phyloP scores from a whole-genome alignment of 495 filamentous ascomycete species.

The Collariella sp. region DNA sequence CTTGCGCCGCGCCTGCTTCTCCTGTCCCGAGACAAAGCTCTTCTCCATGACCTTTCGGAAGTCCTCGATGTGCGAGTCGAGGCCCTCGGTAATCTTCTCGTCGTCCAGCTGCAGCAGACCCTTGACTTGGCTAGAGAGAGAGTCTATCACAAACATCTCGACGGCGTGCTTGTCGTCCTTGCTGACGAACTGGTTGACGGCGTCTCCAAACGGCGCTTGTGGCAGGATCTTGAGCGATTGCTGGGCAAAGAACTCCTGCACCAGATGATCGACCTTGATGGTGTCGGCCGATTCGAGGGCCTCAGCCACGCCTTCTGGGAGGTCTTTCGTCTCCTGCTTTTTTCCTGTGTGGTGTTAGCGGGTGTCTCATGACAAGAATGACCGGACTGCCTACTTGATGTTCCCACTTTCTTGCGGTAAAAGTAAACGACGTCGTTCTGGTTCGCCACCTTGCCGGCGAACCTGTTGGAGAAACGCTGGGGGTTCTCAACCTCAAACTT shows the following conservation, averaged over 20 bases:
- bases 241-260: slow-evolving; percentile 71
- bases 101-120: slow-evolving; percentile 62
- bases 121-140: slow-evolving; percentile 65
- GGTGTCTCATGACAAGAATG: background rate
- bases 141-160: slow-evolving; percentile 79
- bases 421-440: slow-evolving; percentile 90
- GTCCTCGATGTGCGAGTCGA: slow-evolving; percentile 62
- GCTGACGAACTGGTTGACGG: slow-evolving; percentile 85
- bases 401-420: slow-evolving; percentile 67
- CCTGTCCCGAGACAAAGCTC: slow-evolving; percentile 57
- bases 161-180: slow-evolving; percentile 94
- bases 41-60: slow-evolving; percentile 63
- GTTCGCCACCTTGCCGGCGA: slow-evolving; percentile 84
- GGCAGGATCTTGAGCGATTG: slow-evolving; percentile 87
- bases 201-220: slow-evolving; percentile 84
- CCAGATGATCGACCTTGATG: slow-evolving; percentile 79
- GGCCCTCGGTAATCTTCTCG: slow-evolving; percentile 49
- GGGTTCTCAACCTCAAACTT: slow-evolving; percentile 90
- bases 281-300: slow-evolving; percentile 57
- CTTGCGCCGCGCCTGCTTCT: slow-evolving; percentile 49
- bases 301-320: slow-evolving; percentile 52
- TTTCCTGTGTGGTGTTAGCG: slow-evolving; percentile 18
- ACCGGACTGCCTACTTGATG: slow-evolving; percentile 25
- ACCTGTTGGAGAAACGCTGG: slow-evolving; percentile 92
- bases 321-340: slow-evolving; percentile 32